Conservation (phyloP, 176 grass and related monocot genomes). For the Alloteropsis semialata region DNA sequence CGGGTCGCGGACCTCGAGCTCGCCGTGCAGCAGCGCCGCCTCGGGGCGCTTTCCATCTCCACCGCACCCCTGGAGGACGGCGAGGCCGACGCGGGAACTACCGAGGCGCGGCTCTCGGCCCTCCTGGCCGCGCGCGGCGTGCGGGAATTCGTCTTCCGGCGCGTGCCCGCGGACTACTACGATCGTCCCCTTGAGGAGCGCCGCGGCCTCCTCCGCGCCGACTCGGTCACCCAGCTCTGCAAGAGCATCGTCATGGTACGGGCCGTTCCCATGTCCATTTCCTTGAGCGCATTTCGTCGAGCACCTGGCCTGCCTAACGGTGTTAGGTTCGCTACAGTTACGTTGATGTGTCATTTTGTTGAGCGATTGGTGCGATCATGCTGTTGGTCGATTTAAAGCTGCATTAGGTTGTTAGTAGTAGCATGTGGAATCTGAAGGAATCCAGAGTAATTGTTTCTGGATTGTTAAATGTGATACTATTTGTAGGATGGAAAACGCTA, state of each 20-base stretch:
- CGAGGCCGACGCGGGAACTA: neutral
- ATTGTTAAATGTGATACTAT: neutral
- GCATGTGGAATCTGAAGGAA: neutral
- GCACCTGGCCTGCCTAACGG: neutral
- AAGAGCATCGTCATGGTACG: slow-evolving; percentile 94
- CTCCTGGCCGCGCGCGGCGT: slow-evolving; percentile 51
- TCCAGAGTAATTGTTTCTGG: neutral
- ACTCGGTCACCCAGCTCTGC: slow-evolving; percentile 77
- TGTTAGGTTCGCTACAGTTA: neutral
- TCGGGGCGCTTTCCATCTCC: slow-evolving; percentile 22
- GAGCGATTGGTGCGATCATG: neutral
- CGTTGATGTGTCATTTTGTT: slow-evolving; percentile 27
- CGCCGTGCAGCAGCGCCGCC: slow-evolving; percentile 33
- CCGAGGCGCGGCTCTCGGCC: slow-evolving; percentile 52
- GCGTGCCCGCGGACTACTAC: slow-evolving; percentile 79
- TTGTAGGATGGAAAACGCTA: neutral
- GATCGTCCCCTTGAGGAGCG: slow-evolving; percentile 62
- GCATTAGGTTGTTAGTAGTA: neutral
- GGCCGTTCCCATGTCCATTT: neutral
- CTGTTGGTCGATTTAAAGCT: neutral
- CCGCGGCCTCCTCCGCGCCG: slow-evolving; percentile 50
- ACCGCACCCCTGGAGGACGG: neutral
- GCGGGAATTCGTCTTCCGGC: slow-evolving; percentile 68
- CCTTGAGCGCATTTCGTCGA: slow-evolving; percentile 40
- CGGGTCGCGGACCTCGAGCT: slow-evolving; percentile 66